These are phyloP conservation scores for Aspergillus vadensis DNA, from an alignment of 2,329 filamentous ascomycete genomes.

Conservation along the genomic window DNA sequence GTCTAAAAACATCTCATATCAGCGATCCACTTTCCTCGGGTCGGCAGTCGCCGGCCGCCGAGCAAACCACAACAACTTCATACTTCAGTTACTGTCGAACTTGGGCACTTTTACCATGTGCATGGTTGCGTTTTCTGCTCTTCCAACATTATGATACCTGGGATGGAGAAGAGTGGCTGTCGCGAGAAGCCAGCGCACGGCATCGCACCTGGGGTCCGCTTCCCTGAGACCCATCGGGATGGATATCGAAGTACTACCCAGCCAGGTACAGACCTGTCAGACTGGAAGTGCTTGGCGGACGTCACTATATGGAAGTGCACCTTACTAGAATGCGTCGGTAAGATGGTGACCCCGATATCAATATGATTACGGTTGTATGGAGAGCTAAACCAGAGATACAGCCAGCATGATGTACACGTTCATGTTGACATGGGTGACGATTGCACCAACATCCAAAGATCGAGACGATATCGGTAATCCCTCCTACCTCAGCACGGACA, in stretches of 20 bases:
- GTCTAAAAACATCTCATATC: neutral
- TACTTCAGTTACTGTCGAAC: neutral
- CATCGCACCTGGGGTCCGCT: neutral
- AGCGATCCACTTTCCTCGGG: neutral
- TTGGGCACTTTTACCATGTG: neutral
- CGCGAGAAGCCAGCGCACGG: neutral
- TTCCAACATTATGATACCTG: neutral
- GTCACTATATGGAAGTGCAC: neutral
- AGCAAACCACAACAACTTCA: neutral
- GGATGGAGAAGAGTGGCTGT: neutral
- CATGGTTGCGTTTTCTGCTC: neutral
- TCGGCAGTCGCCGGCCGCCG: neutral
- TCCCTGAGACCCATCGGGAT: too few species aligned
- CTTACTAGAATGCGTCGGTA: neutral
- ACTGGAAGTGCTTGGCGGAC: neutral
- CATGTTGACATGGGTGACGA: neutral
- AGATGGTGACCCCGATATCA: neutral
- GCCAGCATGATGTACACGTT: neutral
- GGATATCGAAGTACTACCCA: too few species aligned
- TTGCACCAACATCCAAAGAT: neutral
- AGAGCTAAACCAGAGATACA: neutral
- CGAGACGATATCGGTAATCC: neutral
- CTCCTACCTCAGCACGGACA: neutral
- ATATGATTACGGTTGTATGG: neutral
- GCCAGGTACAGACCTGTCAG: too few species aligned